A percentile compares a stretch with the other conserved stretches of the same genome.
These are phyloP conservation scores for Thielaviopsis populi DNA, from an alignment of 2,329 filamentous ascomycete genomes.

Conservation along the genomic window DNA sequence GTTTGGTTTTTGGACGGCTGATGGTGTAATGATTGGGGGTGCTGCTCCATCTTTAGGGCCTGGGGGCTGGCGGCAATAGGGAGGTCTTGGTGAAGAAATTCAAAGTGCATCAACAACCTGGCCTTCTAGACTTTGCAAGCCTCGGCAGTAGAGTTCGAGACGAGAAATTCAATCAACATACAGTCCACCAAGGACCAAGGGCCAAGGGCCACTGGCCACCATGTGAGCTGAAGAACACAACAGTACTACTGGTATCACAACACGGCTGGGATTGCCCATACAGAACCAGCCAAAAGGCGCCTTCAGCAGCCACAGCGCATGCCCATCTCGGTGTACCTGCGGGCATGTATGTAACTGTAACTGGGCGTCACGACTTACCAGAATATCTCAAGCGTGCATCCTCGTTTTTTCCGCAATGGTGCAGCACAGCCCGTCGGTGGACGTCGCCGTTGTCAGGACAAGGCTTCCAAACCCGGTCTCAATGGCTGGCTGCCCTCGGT, in stretches of 20 bases:
- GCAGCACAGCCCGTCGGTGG: background rate
- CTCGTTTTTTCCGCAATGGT: background rate
- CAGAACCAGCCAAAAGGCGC: background rate
- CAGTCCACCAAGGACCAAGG: background rate
- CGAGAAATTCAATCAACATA: background rate
- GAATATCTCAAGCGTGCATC: background rate
- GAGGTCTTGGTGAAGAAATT: background rate
- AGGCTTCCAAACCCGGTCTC: background rate
- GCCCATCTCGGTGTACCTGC: background rate
- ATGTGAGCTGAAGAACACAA: background rate
- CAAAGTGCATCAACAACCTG: constrained; percentile 3
- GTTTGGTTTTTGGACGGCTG: background rate
- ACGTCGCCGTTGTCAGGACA: background rate
- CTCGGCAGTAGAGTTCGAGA: background rate
- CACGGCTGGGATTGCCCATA: background rate
- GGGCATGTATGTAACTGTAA: background rate
- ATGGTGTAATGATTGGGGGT: background rate
- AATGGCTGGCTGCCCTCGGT: background rate
- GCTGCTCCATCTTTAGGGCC: constrained; percentile 1
- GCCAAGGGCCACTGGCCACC: background rate
- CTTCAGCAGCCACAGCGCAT: background rate
- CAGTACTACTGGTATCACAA: background rate
- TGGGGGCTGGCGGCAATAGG: background rate
- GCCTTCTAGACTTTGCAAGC: background rate
- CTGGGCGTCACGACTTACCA: background rate